Evolutionary conservation across 1,284 basidiomycete species (phyloP).

Genomic region (Moesziomyces sp.): DNA sequence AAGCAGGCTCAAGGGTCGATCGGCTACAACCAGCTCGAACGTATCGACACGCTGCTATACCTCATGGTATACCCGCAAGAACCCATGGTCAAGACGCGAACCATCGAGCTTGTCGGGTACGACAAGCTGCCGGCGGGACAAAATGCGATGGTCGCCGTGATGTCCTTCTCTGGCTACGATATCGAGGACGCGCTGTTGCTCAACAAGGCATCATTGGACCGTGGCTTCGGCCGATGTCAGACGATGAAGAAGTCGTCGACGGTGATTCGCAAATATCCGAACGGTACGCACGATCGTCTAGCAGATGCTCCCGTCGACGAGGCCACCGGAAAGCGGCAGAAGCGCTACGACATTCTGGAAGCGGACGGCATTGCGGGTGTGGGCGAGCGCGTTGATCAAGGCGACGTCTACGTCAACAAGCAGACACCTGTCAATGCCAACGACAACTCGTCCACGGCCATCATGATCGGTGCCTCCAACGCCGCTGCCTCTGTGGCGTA

Average conservation of each 20-base stretch:
- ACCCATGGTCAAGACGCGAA: slow-evolving; percentile 98
- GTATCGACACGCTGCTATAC: slow-evolving; percentile 98
- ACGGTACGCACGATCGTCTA: slow-evolving; percentile 95
- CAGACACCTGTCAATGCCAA: slow-evolving; percentile 92
- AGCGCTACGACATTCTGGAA: slow-evolving; percentile 90
- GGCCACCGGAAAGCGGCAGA: slow-evolving; percentile 74
- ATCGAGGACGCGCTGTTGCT: slow-evolving; percentile 98
- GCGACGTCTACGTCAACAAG: slow-evolving; percentile 96
- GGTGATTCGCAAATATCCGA: slow-evolving; percentile 93
- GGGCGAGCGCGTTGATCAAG: slow-evolving; percentile 90
- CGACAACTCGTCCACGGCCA: slow-evolving; percentile 69
- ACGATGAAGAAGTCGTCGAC: slow-evolving; percentile 95
- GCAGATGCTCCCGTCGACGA: slow-evolving; percentile 90
- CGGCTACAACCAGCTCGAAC: slow-evolving; percentile 95
- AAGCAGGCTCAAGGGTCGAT: slow-evolving; percentile 99
- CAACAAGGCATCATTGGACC: slow-evolving; percentile 84
- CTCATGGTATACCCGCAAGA: slow-evolving; percentile 99
- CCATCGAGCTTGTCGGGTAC: slow-evolving; percentile 90
- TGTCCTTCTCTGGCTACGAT: slow-evolving; percentile 99
- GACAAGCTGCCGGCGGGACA: slow-evolving; percentile 96
- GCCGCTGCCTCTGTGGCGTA: slow-evolving; percentile 70
- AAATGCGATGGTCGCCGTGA: slow-evolving; percentile 97
- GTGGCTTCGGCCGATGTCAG: slow-evolving; percentile 97
- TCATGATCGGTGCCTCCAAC: slow-evolving; percentile 33
- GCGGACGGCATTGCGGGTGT: slow-evolving; percentile 92